Base-by-base conservation (phyloP, 1,284 basidiomycete species). In the Serendipita sp. region DNA sequence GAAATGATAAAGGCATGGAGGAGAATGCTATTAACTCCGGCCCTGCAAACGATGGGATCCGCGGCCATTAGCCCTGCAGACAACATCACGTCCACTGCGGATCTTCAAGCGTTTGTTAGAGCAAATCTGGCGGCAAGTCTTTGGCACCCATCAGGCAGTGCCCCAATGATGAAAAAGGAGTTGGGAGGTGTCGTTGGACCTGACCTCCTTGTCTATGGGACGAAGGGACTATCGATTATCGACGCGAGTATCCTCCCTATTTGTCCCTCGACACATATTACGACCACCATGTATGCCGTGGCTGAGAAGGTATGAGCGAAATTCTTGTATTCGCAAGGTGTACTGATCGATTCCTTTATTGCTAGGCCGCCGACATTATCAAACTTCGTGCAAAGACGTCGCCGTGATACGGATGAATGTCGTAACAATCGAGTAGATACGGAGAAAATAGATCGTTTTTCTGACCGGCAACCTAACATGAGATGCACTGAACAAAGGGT, bases 311-410 rank as follows among this genome's bases (percentile, higher is more conserved):
- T 61, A 8, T 10, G 60, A 38, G 6, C 12, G 15, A 17, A 12
- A 3, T 22, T 2, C 8, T 12, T 45, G 5, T 22, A 17, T 30
- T 49, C 43, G 43, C 15, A 5, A 12, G 4, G 8, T 10, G 15
- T 3, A 22, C 29, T 3, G 15, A 6, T 15, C 60, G 12, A 30
- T 43, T 17, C 22, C 10, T 22, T 1, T 1, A 43, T 26, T 45
- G 15, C 2, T 22, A 61, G 60, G 60, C 60, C 13, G 60, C 60
- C 3, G 60, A 61, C 60, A 30, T 61, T 22, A 61, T 61, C 41
- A 61, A 61, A 44, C 35, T 42, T 5, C 58, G 34, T 26, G n/a
- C 22, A 17, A 42, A 32, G 8, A 32, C 35, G 0, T 22, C 22
- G 22, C 22, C 22, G 22, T 22, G 22, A 22, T 22, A 22, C 22